Conservation (phyloP, 768 basidiomycete genomes). For the Pleurotus pulmonarius region DNA sequence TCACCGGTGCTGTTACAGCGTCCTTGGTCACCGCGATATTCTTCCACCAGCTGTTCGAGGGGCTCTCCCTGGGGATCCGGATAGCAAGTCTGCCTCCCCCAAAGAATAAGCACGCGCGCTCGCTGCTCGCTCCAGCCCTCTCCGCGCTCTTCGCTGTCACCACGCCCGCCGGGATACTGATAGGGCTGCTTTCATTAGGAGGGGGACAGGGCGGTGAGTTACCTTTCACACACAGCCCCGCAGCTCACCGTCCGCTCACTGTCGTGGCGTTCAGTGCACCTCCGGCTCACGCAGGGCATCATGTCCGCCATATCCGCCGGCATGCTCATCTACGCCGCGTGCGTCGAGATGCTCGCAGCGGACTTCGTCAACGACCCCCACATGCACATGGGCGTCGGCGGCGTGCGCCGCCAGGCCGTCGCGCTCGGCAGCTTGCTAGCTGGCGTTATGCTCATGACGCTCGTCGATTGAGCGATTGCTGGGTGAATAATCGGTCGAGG, state of each 20-base stretch:
- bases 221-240: not conserved
- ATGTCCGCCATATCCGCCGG: conserved; percentile 83
- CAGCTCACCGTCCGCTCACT: not conserved
- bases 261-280: conserved; percentile 27
- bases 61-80: conserved; percentile 77
- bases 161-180: conserved; percentile 63
- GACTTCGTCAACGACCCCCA: conserved; percentile 49
- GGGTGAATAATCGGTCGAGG: no score
- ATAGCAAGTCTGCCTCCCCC: conserved; percentile 62
- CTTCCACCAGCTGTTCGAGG: conserved; percentile 86
- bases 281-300: conserved; percentile 61
- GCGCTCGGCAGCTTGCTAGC: conserved; percentile 13
- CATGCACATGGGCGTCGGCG: conserved; percentile 57
- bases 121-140: conserved; percentile 44
- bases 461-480: conserved; percentile 4
- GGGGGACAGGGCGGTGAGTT: conserved; percentile 25
- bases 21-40: conserved; percentile 70
- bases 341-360: conserved; percentile 84
- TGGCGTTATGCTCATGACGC: conserved; percentile 5
- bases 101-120: conserved; percentile 4
- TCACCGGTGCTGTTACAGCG: conserved; percentile 32
- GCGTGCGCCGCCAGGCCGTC: conserved; percentile 33
- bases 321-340: conserved; percentile 79
- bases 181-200: conserved; percentile 50
- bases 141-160: conserved; percentile 69